Conservation (phyloP, 1,284 basidiomycete genomes). For the Mycosarcoma maydis region DNA sequence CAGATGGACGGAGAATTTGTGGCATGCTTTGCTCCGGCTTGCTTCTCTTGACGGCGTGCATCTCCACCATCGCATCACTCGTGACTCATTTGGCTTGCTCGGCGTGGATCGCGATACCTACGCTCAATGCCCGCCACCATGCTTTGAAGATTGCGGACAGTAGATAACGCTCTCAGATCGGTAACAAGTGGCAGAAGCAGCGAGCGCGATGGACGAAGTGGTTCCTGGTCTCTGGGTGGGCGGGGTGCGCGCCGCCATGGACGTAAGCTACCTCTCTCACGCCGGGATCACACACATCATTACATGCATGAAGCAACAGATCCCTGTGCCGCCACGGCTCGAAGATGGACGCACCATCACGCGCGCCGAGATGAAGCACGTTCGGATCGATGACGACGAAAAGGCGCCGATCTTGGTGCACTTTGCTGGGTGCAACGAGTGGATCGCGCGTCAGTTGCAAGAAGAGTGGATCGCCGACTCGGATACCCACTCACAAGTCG, state of each 20-base stretch:
- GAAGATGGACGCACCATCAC: conserved; percentile 45
- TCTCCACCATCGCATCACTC: neutral
- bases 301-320: conserved; percentile 55
- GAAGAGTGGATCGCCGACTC: conserved; percentile 48
- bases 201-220: conserved; percentile 55
- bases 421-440: conserved; percentile 60
- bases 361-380: conserved; percentile 55
- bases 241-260: conserved; percentile 53
- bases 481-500: neutral
- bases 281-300: conserved; percentile 58
- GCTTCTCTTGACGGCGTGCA: too few relatives aligned
- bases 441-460: conserved; percentile 57
- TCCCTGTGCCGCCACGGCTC: conserved; percentile 41
- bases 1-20: too few relatives aligned
- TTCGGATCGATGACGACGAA: conserved; percentile 67
- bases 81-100: neutral
- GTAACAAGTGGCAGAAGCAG: too few relatives aligned
- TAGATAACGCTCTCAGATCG: too few relatives aligned
- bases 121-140: too few relatives aligned
- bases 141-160: too few relatives aligned
- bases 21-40: neutral
- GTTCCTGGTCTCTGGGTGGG: conserved; percentile 61
- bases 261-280: conserved; percentile 47
- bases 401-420: conserved; percentile 66
- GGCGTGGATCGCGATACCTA: too few relatives aligned